Conservation (phyloP, 345 rosid species). For the Noccaea caerulescens region DNA sequence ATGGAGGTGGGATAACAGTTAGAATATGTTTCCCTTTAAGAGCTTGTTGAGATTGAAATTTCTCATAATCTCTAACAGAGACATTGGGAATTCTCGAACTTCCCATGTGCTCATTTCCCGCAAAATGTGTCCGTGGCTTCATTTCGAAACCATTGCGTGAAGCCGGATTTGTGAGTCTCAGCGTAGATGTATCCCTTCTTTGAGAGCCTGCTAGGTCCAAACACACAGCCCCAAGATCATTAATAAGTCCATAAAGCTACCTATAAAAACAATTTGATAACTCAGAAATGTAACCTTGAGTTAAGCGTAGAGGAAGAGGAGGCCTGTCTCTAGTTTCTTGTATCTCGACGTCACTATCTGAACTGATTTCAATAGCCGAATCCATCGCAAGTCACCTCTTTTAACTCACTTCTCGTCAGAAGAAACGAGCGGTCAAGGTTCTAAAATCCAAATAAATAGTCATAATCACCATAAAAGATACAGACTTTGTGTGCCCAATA, state of each 20-base stretch:
- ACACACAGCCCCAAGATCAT: constrained; percentile 1
- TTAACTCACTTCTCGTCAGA: constrained; percentile 4
- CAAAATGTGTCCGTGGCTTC: constrained; percentile 36
- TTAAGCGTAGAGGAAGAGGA: constrained; percentile 47
- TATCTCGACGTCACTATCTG: constrained; percentile 72
- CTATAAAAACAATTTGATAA: not conserved
- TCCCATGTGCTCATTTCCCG: constrained; percentile 52
- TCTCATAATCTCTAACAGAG: constrained; percentile 57
- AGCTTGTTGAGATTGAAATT: constrained; percentile 63
- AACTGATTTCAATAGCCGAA: constrained; percentile 74
- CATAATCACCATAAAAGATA: constrained; percentile 2
- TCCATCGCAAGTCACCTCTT: constrained; percentile 38
- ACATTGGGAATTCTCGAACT: constrained; percentile 61
- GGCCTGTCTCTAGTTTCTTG: constrained; percentile 47
- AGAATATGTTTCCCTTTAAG: constrained; percentile 61
- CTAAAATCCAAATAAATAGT: constrained; percentile 5
- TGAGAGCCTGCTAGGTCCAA: constrained; percentile 46
- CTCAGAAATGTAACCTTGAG: constrained; percentile 29
- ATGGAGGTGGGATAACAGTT: constrained; percentile 45
- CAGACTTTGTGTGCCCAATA: not conserved
- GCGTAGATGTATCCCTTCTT: constrained; percentile 38
- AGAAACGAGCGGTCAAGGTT: constrained; percentile 27
- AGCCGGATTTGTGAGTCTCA: constrained; percentile 32
- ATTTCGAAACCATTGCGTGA: constrained; percentile 40
- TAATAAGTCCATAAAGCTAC: constrained; percentile 19